Percentiles rank a stretch among this genome's conserved stretches.
phyloP scores from a whole-genome alignment of 129 eudicot species.

The Helichrysum umbraculigerum region DNA sequence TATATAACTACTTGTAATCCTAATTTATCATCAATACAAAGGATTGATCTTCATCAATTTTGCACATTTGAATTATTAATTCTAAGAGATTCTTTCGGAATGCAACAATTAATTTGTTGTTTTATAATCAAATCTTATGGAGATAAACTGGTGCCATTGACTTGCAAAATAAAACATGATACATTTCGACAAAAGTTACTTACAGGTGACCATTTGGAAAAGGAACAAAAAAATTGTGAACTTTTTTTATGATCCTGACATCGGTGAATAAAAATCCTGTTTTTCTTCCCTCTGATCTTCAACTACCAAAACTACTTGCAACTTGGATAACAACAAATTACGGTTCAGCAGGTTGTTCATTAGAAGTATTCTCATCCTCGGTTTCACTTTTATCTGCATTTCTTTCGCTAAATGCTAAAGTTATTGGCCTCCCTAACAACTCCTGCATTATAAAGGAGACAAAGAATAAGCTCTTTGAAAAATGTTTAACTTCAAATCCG shows the following conservation, averaged over 20 bases:
- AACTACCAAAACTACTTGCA: not conserved
- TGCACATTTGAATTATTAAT: not conserved
- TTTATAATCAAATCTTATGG: not conserved
- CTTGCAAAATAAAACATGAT: not conserved
- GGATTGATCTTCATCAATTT: not conserved
- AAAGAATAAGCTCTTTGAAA: not conserved
- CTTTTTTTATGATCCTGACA: not conserved
- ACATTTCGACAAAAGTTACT: not conserved
- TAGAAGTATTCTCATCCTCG: slow-evolving; percentile 9
- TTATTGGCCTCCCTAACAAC: slow-evolving; percentile 37
- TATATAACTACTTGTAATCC: slow-evolving; percentile 7
- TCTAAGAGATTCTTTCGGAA: not conserved
- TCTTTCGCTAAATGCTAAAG: slow-evolving; percentile 17
- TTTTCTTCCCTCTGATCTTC: not conserved
- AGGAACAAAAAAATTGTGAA: not conserved
- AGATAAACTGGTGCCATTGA: not conserved
- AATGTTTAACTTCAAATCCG: not conserved
- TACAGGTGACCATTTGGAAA: not conserved
- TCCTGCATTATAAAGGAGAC: slow-evolving; percentile 29
- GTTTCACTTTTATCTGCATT: slow-evolving; percentile 20
- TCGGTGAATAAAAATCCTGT: not conserved
- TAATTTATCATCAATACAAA: slow-evolving; percentile 2
- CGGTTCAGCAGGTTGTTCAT: not conserved
- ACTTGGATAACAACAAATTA: not conserved
- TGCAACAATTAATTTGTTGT: not conserved